phyloP scores from a whole-genome alignment of 352 stramenopile genomes.

The Albugo laibachii region DNA sequence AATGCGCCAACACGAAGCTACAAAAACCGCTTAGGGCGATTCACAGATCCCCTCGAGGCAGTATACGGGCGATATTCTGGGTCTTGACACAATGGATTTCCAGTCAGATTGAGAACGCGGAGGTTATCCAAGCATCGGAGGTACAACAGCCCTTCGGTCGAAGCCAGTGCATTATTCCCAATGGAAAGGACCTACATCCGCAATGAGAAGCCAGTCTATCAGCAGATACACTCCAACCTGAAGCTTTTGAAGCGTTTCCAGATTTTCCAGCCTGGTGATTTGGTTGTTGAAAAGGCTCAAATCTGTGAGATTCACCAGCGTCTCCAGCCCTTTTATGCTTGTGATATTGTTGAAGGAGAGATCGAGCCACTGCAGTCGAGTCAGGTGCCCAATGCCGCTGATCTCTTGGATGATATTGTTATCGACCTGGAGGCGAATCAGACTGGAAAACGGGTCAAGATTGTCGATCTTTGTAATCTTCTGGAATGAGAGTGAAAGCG shows the following conservation, averaged over 20 bases:
- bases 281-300: conserved; percentile 88
- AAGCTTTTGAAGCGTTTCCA: conserved; percentile 76
- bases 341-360: conserved; percentile 91
- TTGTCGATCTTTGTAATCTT: conserved; percentile 91
- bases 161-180: conserved; percentile 80
- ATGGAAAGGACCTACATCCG: conserved; percentile 66
- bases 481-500: conserved; percentile 81
- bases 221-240: conserved; percentile 18
- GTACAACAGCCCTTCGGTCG: conserved; percentile 49
- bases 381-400: conserved; percentile 62
- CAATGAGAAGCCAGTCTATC: too few species aligned
- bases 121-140: conserved; percentile 75
- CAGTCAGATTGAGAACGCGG: conserved; percentile 80
- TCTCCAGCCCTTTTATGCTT: conserved; percentile 80
- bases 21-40: neutral
- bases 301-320: conserved; percentile 78
- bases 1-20: conserved; percentile 78
- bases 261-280: conserved; percentile 81
- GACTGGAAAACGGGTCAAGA: conserved; percentile 71
- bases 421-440: conserved; percentile 86
- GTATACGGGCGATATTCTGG: conserved; percentile 70
- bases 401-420: conserved; percentile 91
- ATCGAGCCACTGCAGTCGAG: conserved; percentile 85
- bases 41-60: conserved; percentile 1
- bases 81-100: conserved; percentile 85